A percentile compares a stretch with the other conserved stretches of the same genome.
Evolutionary conservation across 441 rosid species (phyloP).

Genomic region (Cnidoscolus chayamansa): DNA sequence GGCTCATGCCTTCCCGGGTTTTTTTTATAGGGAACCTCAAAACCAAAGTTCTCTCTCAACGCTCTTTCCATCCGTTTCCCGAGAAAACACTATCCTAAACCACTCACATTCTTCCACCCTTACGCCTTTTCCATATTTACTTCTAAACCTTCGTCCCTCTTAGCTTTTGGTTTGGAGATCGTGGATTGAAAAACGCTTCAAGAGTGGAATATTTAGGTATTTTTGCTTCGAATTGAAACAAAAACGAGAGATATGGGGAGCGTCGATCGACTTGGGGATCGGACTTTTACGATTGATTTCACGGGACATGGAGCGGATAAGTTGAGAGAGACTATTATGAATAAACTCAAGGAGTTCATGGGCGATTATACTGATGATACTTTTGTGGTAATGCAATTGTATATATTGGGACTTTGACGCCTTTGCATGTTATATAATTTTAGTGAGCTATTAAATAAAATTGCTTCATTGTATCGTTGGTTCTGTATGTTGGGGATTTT

Average conservation of each 20-base stretch:
- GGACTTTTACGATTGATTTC: conserved; percentile 64
- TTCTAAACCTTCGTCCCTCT: background rate
- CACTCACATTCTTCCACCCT: background rate
- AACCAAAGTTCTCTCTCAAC: background rate
- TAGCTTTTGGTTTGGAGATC: conserved; percentile 8
- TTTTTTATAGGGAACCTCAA: conserved; percentile 7
- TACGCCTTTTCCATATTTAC: background rate
- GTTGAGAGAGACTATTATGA: conserved; percentile 62
- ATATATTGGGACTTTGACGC: background rate
- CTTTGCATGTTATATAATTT: background rate
- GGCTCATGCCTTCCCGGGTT: conserved; percentile 1
- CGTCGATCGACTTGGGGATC: conserved; percentile 65
- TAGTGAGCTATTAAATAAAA: background rate
- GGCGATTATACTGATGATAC: conserved; percentile 94
- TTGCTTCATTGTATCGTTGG: background rate
- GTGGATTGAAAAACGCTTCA: background rate
- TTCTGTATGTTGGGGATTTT: background rate
- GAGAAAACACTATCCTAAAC: conserved; percentile 1
- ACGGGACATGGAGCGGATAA: conserved; percentile 61
- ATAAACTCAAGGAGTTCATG: conserved; percentile 91
- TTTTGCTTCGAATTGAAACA: background rate
- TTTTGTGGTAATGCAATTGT: conserved; percentile 66
- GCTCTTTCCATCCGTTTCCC: conserved; percentile 5
- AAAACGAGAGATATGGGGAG: conserved; percentile 29
- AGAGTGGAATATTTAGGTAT: conserved; percentile 6